Evolutionary conservation across 129 eudicot genomes (phyloP).

Genomic region (Silybum marianum): DNA sequence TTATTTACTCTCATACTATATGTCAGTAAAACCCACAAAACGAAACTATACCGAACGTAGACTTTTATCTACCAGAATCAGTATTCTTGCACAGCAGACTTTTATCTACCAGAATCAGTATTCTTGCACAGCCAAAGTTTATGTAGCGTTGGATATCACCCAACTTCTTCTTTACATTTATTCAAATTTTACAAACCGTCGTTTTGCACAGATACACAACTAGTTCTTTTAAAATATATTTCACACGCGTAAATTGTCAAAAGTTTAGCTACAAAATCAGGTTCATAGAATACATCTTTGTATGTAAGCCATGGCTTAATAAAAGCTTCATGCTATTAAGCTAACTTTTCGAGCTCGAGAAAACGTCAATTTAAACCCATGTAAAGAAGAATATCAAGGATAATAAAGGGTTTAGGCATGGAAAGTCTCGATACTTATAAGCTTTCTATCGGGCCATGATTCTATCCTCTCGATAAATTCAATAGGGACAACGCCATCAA

Average conservation of each 20-base stretch:
- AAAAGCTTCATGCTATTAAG: neutral
- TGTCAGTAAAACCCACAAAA: no score
- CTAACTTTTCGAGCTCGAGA: neutral
- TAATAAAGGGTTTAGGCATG: neutral
- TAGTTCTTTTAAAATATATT: neutral
- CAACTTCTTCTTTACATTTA: no score
- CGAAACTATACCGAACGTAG: no score
- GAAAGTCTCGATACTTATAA: constrained; percentile 38
- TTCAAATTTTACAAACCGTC: no score
- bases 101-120: no score
- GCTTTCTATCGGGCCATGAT: constrained; percentile 76
- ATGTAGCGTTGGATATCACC: no score
- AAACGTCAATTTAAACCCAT: neutral
- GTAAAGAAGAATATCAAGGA: neutral
- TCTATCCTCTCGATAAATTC: constrained; percentile 78
- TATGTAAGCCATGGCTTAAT: neutral
- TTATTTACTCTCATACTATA: no score
- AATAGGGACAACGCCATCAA: constrained; percentile 79
- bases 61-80: no score
- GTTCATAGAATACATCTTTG: neutral
- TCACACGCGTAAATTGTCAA: neutral
- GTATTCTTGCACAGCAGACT: no score
- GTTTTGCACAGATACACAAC: neutral
- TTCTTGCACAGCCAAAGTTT: no score
- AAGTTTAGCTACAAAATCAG: neutral